A percentile compares a stretch with the other conserved stretches of the same genome.
Evolutionary conservation across 352 stramenopile genomes (phyloP).

Genomic region (Pythium folliculosum): DNA sequence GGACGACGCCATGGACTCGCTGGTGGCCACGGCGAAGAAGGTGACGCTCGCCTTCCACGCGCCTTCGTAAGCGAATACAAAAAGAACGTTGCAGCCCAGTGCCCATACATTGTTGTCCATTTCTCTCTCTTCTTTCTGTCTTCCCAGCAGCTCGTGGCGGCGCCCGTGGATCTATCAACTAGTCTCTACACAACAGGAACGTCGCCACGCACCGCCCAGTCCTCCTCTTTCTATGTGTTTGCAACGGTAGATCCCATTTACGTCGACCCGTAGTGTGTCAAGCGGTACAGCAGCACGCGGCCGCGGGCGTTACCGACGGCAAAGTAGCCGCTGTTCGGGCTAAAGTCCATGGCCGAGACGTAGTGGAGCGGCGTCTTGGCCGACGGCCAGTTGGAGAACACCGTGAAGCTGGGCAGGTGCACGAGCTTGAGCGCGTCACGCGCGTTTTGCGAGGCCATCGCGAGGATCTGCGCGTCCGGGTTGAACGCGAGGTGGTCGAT

Average conservation of each 20-base stretch:
- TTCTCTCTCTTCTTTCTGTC: too few relatives aligned
- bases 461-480: slow-evolving; percentile 92
- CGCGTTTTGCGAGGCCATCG: slow-evolving; percentile 90
- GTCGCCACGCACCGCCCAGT: not conserved
- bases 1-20: slow-evolving; percentile 52
- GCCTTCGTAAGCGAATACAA: not conserved
- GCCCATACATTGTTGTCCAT: not conserved
- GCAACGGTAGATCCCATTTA: slow-evolving; percentile 32
- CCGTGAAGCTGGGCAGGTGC: slow-evolving; percentile 92
- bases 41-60: slow-evolving; percentile 52
- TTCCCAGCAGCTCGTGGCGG: not conserved
- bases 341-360: slow-evolving; percentile 96
- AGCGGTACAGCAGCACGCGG: slow-evolving; percentile 95
- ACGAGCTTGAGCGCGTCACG: slow-evolving; percentile 95
- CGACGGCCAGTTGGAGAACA: slow-evolving; percentile 99
- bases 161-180: not conserved
- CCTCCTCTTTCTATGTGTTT: slow-evolving; percentile 14
- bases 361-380: slow-evolving; percentile 96
- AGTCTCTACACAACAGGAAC: not conserved
- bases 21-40: slow-evolving; percentile 68
- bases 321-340: slow-evolving; percentile 92
- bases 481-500: slow-evolving; percentile 93
- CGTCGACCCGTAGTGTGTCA: slow-evolving; percentile 94
- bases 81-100: not conserved
- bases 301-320: slow-evolving; percentile 96